These are phyloP conservation scores for Abortiporus biennis DNA, from an alignment of 1,284 basidiomycete species.

Conservation along the genomic window DNA sequence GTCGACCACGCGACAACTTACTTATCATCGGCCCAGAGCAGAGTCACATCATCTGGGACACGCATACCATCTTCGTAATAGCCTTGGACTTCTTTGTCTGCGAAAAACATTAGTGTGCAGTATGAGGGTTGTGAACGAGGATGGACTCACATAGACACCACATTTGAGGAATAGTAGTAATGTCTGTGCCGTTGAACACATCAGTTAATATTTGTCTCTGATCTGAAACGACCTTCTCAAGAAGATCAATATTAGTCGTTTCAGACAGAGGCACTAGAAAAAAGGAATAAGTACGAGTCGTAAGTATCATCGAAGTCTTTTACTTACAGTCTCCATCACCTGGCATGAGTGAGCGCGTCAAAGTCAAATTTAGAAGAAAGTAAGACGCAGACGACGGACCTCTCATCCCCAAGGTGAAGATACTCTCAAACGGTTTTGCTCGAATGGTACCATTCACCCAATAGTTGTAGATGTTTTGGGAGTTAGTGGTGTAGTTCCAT, in stretches of 20 bases:
- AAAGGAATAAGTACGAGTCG: background rate
- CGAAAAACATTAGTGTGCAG: background rate
- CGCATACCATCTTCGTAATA: constrained; percentile 60
- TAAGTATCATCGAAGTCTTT: too few species aligned
- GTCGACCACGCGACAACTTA: constrained; percentile 18
- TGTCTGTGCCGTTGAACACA: constrained; percentile 43
- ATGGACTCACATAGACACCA: constrained; percentile 53
- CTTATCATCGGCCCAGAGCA: constrained; percentile 63
- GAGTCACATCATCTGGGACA: constrained; percentile 48
- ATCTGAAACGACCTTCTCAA: constrained; percentile 51
- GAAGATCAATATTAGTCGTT: constrained; percentile 40
- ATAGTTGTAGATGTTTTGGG: constrained; percentile 47
- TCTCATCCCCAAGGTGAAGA: constrained; percentile 65
- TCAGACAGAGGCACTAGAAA: constrained; percentile 43
- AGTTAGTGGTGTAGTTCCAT: constrained; percentile 56
- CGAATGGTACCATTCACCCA: constrained; percentile 53
- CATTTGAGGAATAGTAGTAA: constrained; percentile 52
- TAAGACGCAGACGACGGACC: constrained; percentile 27
- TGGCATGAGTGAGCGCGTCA: background rate
- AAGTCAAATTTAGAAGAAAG: background rate
- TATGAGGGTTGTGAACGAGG: background rate
- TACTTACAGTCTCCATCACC: constrained; percentile 18
- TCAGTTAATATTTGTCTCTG: constrained; percentile 53
- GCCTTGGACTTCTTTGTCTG: constrained; percentile 54
- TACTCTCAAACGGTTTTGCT: constrained; percentile 48